Percentiles rank a stretch among this genome's conserved stretches.
Conservation (phyloP, 805 yeast genomes). For the Wickerhamomyces canadensis region DNA sequence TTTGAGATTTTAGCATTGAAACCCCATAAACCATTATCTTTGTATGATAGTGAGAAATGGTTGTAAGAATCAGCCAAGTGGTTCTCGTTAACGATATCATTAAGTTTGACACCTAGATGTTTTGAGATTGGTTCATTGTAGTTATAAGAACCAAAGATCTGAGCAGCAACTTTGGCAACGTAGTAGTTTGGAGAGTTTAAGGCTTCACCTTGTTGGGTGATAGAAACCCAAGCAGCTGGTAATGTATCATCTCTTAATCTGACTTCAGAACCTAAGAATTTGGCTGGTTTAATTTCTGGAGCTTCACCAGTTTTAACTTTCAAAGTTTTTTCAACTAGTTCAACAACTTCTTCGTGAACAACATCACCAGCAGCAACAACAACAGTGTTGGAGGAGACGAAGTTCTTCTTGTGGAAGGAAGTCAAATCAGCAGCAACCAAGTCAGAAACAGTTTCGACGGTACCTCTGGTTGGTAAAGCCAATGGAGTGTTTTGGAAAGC, state of each 20-base stretch:
- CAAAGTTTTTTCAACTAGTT: conserved; percentile 51
- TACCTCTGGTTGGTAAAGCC: conserved; percentile 74
- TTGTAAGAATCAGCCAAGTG: conserved; percentile 66
- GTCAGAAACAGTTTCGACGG: conserved; percentile 54
- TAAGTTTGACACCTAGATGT: conserved; percentile 62
- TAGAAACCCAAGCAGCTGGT: conserved; percentile 72
- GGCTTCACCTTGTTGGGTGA: conserved; percentile 73
- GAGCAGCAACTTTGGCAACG: conserved; percentile 70
- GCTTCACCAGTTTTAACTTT: conserved; percentile 46
- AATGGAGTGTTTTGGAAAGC: conserved; percentile 86
- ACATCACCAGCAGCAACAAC: conserved; percentile 69
- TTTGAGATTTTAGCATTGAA: conserved; percentile 62
- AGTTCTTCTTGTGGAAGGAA: conserved; percentile 50
- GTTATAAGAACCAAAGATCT: conserved; percentile 49
- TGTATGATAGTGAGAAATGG: conserved; percentile 69
- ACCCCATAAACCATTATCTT: conserved; percentile 84
- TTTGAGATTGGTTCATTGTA: conserved; percentile 51
- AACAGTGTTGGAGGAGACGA: conserved; percentile 59
- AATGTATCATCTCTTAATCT: conserved; percentile 85
- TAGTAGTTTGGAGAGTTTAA: conserved; percentile 56
- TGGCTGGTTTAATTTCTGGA: conserved; percentile 44
- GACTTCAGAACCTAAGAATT: conserved; percentile 81
- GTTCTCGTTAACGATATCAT: conserved; percentile 63
- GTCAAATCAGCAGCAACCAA: conserved; percentile 55
- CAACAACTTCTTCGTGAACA: conserved; percentile 63